Evolutionary conservation across 2,329 filamentous ascomycete species (phyloP), one percentile per base, ranked within the genome.

Genomic region (Cladobotryum protrusum): DNA sequence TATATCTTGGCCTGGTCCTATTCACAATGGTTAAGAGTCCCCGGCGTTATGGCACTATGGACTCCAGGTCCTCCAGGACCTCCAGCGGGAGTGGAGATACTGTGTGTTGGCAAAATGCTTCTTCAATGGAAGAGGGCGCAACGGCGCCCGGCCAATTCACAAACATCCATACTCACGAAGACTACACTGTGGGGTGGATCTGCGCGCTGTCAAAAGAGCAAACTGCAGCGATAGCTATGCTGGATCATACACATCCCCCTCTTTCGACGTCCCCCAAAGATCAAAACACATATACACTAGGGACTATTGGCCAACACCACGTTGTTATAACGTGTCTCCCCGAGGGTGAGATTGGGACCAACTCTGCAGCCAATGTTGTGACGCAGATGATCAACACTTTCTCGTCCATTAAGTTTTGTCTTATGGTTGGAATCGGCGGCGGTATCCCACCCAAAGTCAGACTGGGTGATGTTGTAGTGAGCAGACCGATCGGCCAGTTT

Each of bases 361-460:
- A 24, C 15, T 36, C 43, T 8, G 43, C 43, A 3, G 20, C 43
- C 14, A 34, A 13, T 12, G 32, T 34, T 6, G 43, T 32, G 13
- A 34, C 15, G 5, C 7, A 34, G 5, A 12, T 45, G 24, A 9
- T 45, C 12, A 11, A 11, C 4, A 34, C 43, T 6, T 34, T 45
- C 12, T 8, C 15, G 14, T 34, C 24, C 9, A 45, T 45, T 17
- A 11, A 17, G 14, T 34, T 34, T 29, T 24, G 43, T 13, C 43
- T 45, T 5, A n/a, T 45, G 43, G 43, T 45, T 17, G 43, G 43
- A 4, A 36, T 45, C n/a, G 43, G 20, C 5, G 43, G 43, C 33
- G 43, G 43, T 4, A 17, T 29, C 6, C n/a, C 43, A 35, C 20
- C 43, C 6, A 11, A 13, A 14, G 17, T 45, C 13, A 13, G 43